Evolutionary conservation across 2,329 filamentous ascomycete species (phyloP), one percentile per base, ranked within the genome.

Genomic region (Lizonia empirigonia): DNA sequence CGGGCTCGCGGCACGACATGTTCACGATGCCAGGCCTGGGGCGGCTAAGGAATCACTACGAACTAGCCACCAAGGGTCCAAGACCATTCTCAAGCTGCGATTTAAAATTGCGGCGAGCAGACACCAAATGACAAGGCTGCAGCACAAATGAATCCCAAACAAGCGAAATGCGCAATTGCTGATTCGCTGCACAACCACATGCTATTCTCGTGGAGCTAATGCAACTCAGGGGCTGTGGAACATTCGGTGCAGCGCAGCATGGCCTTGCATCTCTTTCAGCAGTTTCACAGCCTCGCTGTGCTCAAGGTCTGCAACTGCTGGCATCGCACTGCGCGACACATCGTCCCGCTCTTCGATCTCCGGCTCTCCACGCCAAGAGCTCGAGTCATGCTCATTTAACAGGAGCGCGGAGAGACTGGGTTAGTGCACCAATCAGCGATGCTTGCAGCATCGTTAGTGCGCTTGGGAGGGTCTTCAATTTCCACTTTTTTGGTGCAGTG

Each of bases 401-500:
- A 48, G 36, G 32, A 50, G 50, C 55, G 57, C 55, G 56, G 56
- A 66, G 54, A 54, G 55, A 44, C 39, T 52, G 50, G 39, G 47
- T 57, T 55, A 58, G 45, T 50, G 50, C 55, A 36, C 68, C 62
- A 69, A 70, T 70, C 59, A 65, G 13, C 13, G 24, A 23, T 26
- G 35, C 26, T 27, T n/a, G 16, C 32, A 19, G 36, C 22, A 47
- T 30, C 55, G 53, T 19, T 50, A 50, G 48, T 45, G 35, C 33
- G 44, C 40, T 37, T 51, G n/a, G n/a, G n/a, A n/a, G n/a, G n/a
- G n/a, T n/a, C 53, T 60, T 59, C 53, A 42, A 69, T 70, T 71
- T 69, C 68, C 67, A 67, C 66, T 69, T 65, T 68, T 65, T 68
- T 64, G 67, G 68, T 65, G 60, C 63, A 62, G 35, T 44, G 47